Evolutionary conservation across 192 early-diverging fungal species (phyloP).

Genomic region (Funneliformis mosseae): DNA sequence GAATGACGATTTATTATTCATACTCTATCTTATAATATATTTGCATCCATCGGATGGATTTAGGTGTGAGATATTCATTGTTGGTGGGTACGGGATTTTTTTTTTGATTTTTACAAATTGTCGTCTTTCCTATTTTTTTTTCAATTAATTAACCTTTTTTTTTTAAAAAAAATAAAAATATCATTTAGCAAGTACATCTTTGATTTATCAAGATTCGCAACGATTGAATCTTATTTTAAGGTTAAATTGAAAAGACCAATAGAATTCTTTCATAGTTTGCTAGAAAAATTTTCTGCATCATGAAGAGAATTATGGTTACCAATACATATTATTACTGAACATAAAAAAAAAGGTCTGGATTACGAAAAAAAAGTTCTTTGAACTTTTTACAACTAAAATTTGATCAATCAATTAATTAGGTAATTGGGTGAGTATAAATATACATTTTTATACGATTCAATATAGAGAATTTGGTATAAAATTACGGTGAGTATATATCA

Average conservation of each 20-base stretch:
- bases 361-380: not conserved
- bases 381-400: not conserved
- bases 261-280: constrained; percentile 8
- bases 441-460: no score
- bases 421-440: no score
- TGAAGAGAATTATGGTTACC: constrained; percentile 29
- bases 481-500: no score
- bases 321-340: constrained; percentile 29
- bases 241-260: constrained; percentile 28
- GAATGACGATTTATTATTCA: constrained; percentile 96
- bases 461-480: no score
- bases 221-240: constrained; percentile 45
- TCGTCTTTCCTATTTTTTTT: no score
- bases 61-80: constrained; percentile 41
- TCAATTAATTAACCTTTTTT: no score
- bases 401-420: not conserved
- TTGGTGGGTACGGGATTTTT: no score
- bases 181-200: no score
- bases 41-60: constrained; percentile 59
- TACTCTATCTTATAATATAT: constrained; percentile 75
- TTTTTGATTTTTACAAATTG: no score
- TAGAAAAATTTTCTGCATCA: not conserved
- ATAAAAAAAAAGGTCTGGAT: constrained; percentile 42
- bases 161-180: no score
- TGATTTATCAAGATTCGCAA: constrained; percentile 60